These are phyloP conservation scores for Exophiala mesophila DNA, from an alignment of 2,329 filamentous ascomycete genomes.

Conservation along the genomic window DNA sequence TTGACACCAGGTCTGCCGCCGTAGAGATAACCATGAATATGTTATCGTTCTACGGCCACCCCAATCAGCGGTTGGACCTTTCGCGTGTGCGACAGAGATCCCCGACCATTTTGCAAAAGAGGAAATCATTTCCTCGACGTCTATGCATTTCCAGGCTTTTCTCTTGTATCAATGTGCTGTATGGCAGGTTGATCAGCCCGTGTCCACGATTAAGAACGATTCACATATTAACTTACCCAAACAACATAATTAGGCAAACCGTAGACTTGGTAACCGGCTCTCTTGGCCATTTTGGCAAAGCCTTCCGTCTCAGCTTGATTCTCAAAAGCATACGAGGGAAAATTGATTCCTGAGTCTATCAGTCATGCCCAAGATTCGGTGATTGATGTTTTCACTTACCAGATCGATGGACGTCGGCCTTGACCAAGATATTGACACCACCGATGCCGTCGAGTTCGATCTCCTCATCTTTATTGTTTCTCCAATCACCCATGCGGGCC, in stretches of 20 bases:
- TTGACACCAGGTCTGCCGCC: no score
- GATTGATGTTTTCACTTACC: conserved; percentile 50
- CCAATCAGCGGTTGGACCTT: no score
- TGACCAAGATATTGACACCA: conserved; percentile 95
- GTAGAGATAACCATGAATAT: no score
- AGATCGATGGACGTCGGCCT: conserved; percentile 93
- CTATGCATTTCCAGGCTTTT: conserved; percentile 73
- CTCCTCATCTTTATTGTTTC: conserved; percentile 85
- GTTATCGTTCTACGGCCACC: no score
- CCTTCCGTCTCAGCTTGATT: conserved; percentile 99
- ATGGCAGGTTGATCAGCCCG: no score
- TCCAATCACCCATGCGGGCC: conserved; percentile 87
- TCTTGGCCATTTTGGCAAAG: conserved; percentile 97
- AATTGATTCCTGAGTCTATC: conserved; percentile 98
- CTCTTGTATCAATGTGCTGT: conserved; percentile 82
- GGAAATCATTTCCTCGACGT: no score
- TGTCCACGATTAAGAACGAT: not conserved
- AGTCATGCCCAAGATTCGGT: no score
- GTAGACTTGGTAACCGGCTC: conserved; percentile 86
- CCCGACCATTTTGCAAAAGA: no score
- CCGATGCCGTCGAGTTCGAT: conserved; percentile 92
- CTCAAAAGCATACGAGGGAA: conserved; percentile 92
- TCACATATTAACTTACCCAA: conserved; percentile 51
- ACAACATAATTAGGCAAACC: conserved; percentile 96
- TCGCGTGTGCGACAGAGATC: no score